Base-by-base conservation (phyloP, 306 rosid species). In the Cyclanthera cordifolia region DNA sequence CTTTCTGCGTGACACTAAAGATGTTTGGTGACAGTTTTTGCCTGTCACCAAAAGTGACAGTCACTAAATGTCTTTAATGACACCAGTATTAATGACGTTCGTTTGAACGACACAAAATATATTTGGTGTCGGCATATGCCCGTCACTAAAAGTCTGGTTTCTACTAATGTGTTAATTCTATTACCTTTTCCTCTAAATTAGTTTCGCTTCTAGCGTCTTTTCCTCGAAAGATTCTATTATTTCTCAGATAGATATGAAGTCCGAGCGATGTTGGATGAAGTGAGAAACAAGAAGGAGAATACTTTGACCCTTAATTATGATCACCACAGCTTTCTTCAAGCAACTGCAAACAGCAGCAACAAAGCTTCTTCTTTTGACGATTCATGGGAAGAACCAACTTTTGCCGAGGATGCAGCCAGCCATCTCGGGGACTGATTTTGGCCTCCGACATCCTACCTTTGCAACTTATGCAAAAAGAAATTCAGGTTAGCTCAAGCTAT, bases 351-450 rank as follows among this genome's bases (percentile, higher is more conserved):
- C 25, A 61, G 8, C 14, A 23, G n/a, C 53, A 48, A 12, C 39
- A 46, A 47, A 67, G 47, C 75, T 53, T 58, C 82, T 27, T 56
- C 70, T 4, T 76, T 76, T 13, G 80, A 83, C 17, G 83, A 79
- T 23, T 89, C 96, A 1, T 92, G 98, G 98, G 98, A 92, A 78
- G 98, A 92, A 59, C 91, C 85, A 85, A 96, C 95, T 58, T 92
- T 92, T 17, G 96, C 95, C 0, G 95, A 89, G 73, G 98, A 92
- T 13, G 85, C 95, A 1, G 81, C 90, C 0, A 91, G 87, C 10
- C 68, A 84, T 73, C 86, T 86, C 4, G 96, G 97, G 6, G 97
- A 96, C 1, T 88, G 97, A 65, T 63, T 85, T 67, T 92, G 98
- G 98, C 98, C 98, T 0, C 98, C 96, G 11, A 88, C 96, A 71